phyloP scores from a whole-genome alignment of 73 alveolate genomes.

The Effrenium voratum region DNA sequence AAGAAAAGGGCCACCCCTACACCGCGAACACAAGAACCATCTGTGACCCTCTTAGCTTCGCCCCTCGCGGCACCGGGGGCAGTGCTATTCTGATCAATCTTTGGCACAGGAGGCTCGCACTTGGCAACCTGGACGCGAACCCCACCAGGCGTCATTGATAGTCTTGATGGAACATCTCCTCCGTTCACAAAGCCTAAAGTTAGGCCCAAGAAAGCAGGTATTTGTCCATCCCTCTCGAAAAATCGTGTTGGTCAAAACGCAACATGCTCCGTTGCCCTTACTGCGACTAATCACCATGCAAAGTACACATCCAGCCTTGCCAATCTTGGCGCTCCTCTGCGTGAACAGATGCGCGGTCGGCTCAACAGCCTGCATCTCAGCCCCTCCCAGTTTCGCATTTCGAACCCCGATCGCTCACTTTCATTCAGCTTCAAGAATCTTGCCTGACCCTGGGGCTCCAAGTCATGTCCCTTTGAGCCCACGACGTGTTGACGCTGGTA shows the following conservation, averaged over 20 bases:
- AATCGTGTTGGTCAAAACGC: not conserved
- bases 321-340: conserved; percentile 46
- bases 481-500: conserved; percentile 78
- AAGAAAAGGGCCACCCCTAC: too few species aligned
- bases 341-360: conserved; percentile 92
- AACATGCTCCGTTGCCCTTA: not conserved
- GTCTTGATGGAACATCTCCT: too few species aligned
- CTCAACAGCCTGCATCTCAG: conserved; percentile 64
- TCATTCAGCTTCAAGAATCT: too few species aligned
- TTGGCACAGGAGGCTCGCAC: conserved; percentile 53
- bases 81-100: conserved; percentile 62
- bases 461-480: not conserved
- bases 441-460: too few species aligned
- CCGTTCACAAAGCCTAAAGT: too few species aligned
- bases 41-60: not conserved
- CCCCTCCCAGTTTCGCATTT: too few species aligned
- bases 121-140: conserved; percentile 44
- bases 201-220: too few species aligned
- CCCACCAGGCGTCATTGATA: too few species aligned
- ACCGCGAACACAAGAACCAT: too few species aligned
- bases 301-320: not conserved
- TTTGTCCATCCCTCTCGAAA: too few species aligned
- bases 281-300: not conserved
- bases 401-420: too few species aligned
- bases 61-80: not conserved